Base-by-base conservation (phyloP, 2,329 filamentous ascomycete species). In the Byssothecium circinans region DNA sequence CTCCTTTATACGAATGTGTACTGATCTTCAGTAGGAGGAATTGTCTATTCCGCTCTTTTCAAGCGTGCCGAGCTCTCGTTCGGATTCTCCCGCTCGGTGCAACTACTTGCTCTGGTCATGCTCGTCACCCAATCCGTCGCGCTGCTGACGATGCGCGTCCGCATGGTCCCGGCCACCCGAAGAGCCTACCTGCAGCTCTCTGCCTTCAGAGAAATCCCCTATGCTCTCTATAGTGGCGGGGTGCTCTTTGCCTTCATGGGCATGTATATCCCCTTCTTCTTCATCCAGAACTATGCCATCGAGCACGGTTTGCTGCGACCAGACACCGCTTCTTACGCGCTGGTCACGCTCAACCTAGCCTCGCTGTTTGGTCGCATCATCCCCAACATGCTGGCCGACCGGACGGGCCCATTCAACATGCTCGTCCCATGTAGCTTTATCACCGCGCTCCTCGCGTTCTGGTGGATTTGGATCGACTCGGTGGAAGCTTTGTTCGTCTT, bases 41-140 rank as follows among this genome's bases (percentile, higher is more conserved):
- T 8, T 32, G 29, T 29, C 37, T 40, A 40, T 17, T 15, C 37
- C 15, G 15, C 23, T 23, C 18, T 39, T 12, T 39, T 39, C 36
- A 20, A 39, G 14, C 36, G 18, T 12, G 18, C 18, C 23, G 14
- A 39, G 20, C 18, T 20, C 10, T 22, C 18, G 18, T 65, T 85
- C 3, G 83, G 83, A 0, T 86, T 84, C 58, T 73, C 73, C 0
- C 85, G 82, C 81, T 82, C 83, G 0, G 75, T 84, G 29, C 73
- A 82, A 0, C 76, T 77, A 0, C 71, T 84, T 37, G 83, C 79
- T 0, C 76, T 86, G 41, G 73, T 86, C 29, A 20, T 20, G 29
- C 30, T 43, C 3, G 18, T 19, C n/a, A 34, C 32, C 4, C 20
- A 15, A 7, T n/a, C 30, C 4, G 20, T 43, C 32, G 12, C 41